These are phyloP conservation scores for Insectozyma bohioensis DNA, from an alignment of 1,139 yeast species.

Conservation along the genomic window DNA sequence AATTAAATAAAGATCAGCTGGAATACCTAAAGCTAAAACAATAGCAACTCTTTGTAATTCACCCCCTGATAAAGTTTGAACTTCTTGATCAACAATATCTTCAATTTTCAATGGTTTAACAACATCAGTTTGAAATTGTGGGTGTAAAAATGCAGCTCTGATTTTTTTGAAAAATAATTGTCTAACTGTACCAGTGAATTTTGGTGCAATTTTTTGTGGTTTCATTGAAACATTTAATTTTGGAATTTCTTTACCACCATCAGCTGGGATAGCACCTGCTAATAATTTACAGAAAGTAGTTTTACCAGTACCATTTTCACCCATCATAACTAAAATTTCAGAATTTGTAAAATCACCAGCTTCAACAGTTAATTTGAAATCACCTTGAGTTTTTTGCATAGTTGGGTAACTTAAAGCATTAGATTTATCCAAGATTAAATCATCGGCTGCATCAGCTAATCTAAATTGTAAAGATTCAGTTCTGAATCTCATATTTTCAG, in stretches of 20 bases:
- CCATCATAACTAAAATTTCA: conserved; percentile 98
- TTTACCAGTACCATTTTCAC: conserved; percentile 99
- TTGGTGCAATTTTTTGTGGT: conserved; percentile 98
- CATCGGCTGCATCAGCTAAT: conserved; percentile 88
- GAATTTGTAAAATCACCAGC: conserved; percentile 93
- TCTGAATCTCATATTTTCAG: conserved; percentile 96
- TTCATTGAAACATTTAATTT: conserved; percentile 93
- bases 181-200: conserved; percentile 97
- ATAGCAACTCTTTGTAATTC: conserved; percentile 99
- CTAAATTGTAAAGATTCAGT: conserved; percentile 93
- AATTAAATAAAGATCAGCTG: conserved; percentile 93
- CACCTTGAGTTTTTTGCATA: conserved; percentile 93
- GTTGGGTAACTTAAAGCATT: conserved; percentile 75
- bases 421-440: conserved; percentile 72
- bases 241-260: conserved; percentile 75
- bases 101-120: conserved; percentile 93
- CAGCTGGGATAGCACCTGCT: conserved; percentile 91
- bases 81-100: conserved; percentile 94
- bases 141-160: conserved; percentile 89
- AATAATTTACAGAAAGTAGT: conserved; percentile 93
- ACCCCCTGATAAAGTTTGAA: conserved; percentile 97
- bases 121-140: conserved; percentile 98
- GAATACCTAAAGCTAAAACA: conserved; percentile 88
- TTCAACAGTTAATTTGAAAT: conserved; percentile 79
- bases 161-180: conserved; percentile 95